Evolutionary conservation across 768 basidiomycete genomes (phyloP), one percentile per base, ranked within the genome.

Genomic region (Lenzites betulinus): DNA sequence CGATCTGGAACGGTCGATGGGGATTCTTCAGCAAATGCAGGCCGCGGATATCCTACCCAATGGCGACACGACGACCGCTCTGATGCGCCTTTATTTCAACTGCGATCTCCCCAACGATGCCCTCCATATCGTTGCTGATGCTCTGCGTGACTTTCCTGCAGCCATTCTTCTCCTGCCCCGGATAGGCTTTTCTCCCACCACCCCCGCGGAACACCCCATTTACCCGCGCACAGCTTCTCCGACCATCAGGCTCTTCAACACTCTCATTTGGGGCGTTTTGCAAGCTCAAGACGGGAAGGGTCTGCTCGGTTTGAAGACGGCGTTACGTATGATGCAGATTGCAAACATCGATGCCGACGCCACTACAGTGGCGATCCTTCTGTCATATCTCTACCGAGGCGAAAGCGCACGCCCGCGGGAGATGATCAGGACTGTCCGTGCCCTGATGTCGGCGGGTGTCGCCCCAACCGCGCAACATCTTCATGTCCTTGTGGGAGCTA

Each of bases 241-340:
- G 23, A 75, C 77, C 25, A 73, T 74, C 53, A 64, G 71, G 33
- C 66, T 89, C 26, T 83, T 89, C 75, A 91, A 93, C 68, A 78
- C 84, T 20, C 72, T 88, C 20, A 73, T 91, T 13, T 74, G 75
- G 51, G 83, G 83, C 39, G 61, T 83, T 22, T 69, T 90, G 55
- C 70, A 67, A 23, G 72, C 74, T 41, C 76, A 76, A 59, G 30
- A 33, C 30, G 6, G 30, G 30, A 33, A 33, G 30, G 87, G 88
- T 41, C 71, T 90, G 47, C 60, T 73, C 38, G 79, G 76, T 36
- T 78, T 83, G 54, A 76, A 72, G 20, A 63, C 64, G 47, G 70
- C 90, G 43, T 73, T 88, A 58, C 75, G 73, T 28, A 75, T 87
- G 51, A 90, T 93, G 88, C 75, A 72, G 38, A 67, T 74, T 28